Base-by-base conservation (phyloP, 1,284 basidiomycete genomes). In the Prillingera fragicola region DNA sequence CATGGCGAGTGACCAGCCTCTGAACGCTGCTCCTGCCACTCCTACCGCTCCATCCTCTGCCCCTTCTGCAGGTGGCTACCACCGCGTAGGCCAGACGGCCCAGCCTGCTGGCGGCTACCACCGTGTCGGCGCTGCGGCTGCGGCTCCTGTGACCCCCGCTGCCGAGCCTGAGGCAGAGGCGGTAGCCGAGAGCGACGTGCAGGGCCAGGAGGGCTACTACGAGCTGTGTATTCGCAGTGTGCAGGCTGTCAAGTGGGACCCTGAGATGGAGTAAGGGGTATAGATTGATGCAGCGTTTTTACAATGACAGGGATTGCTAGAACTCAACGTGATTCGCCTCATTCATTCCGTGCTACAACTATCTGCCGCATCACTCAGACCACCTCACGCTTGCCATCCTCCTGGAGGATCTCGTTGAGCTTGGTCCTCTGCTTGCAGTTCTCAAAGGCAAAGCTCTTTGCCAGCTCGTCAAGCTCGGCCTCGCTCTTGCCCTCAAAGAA, bases 371-470 rank as follows among this genome's bases (percentile, higher is more conserved):
- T n/a, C n/a, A n/a, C n/a, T n/a, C n/a, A n/a, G n/a, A n/a, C n/a
- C n/a, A n/a, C n/a, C n/a, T n/a, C n/a, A n/a, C 38, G 17, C 38
- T 46, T 33, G 15, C 57, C 53, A 47, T 69, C 62, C 21, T 48
- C 59, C 24, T 58, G 42, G 9, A 73, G 57, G n/a, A 71, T 63
- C 26, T 64, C 52, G 45, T 71, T 70, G 21, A 73, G 54, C 27
- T 57, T 59, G 33, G 59, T 56, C 14, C 71, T 56, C 52, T 70
- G 65, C 56, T 75, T 52, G 57, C 80, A 82, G 47, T 78, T 76
- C 50, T 76, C 77, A 53, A 79, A 79, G 57, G 73, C 73, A 73
- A 83, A 83, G 63, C 79, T 80, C 57, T 74, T 70, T 10, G 82
- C 80, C 14, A 84, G 69, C 50, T 68, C 74, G 47, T 82, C 80